Evolutionary conservation across 2,329 filamentous ascomycete genomes (phyloP).

Genomic region (Plectosphaerella sp.): DNA sequence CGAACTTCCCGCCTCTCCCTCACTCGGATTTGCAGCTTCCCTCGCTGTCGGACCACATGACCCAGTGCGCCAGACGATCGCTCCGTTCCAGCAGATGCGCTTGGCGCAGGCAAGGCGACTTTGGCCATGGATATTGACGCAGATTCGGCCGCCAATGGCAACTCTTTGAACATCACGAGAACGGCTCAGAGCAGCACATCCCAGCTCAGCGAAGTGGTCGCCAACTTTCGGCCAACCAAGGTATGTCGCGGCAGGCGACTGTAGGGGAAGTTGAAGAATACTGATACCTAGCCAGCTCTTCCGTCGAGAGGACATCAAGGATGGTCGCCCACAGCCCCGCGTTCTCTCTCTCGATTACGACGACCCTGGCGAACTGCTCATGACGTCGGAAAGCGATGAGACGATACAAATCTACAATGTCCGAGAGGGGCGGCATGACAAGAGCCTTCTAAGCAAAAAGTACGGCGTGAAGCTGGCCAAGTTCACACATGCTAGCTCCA

Average conservation of each 20-base stretch:
- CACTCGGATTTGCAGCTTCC: no score
- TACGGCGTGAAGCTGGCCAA: constrained; percentile 92
- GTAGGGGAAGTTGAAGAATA: background rate
- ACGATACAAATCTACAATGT: constrained; percentile 95
- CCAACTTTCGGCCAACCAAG: constrained; percentile 74
- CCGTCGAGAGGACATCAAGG: constrained; percentile 51
- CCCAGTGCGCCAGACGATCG: no score
- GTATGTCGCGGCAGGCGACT: constrained; percentile 36
- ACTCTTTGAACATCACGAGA: constrained; percentile 46
- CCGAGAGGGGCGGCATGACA: constrained; percentile 83
- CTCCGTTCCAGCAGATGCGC: no score
- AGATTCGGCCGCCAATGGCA: constrained; percentile 33
- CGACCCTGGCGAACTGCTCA: constrained; percentile 86
- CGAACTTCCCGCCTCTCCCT: no score
- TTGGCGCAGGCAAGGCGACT: constrained; percentile 38
- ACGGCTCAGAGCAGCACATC: constrained; percentile 43
- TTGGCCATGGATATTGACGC: constrained; percentile 55
- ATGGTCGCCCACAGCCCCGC: constrained; percentile 49
- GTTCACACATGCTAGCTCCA: constrained; percentile 88
- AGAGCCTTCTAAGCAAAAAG: constrained; percentile 89
- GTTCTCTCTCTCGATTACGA: constrained; percentile 95
- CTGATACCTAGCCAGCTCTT: constrained; percentile 43
- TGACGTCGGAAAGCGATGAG: constrained; percentile 89
- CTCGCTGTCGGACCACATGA: no score
- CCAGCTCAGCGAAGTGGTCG: constrained; percentile 73